Evolutionary conservation across 371 early-diverging fungal species (phyloP).

Genomic region (Saksenaea oblongispora): DNA sequence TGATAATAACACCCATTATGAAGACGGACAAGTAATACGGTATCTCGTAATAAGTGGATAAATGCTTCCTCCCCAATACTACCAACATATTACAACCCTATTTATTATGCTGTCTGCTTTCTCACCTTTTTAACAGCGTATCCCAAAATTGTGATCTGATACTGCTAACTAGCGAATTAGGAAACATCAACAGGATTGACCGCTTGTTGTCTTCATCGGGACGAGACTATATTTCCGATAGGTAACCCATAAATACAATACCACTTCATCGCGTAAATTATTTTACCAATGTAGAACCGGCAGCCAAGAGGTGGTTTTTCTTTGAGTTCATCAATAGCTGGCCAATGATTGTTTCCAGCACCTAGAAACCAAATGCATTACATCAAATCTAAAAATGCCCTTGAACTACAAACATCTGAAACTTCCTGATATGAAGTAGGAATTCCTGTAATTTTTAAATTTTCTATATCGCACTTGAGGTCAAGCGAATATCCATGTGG

Average conservation of each 20-base stretch:
- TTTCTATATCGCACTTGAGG: neutral
- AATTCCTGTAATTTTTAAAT: neutral
- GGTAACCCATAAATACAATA: neutral
- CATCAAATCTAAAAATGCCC: neutral
- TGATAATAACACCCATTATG: neutral
- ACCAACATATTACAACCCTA: neutral
- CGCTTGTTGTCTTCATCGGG: neutral
- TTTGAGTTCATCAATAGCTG: neutral
- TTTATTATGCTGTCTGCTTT: neutral
- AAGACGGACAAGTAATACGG: neutral
- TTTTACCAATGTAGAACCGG: neutral
- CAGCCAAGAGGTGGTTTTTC: neutral
- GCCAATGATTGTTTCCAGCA: neutral
- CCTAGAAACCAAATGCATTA: neutral
- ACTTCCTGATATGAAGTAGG: neutral
- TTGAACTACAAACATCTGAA: neutral
- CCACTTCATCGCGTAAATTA: neutral
- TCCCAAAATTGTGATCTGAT: neutral
- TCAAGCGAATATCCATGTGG: neutral
- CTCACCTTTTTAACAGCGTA: neutral
- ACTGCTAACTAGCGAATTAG: neutral
- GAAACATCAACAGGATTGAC: neutral
- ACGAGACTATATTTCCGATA: neutral
- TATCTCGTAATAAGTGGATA: neutral
- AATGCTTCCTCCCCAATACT: neutral